Percentiles rank a stretch among this genome's conserved stretches.
phyloP scores from a whole-genome alignment of 2,329 filamentous ascomycete species.

The Colletotrichum graminicola region DNA sequence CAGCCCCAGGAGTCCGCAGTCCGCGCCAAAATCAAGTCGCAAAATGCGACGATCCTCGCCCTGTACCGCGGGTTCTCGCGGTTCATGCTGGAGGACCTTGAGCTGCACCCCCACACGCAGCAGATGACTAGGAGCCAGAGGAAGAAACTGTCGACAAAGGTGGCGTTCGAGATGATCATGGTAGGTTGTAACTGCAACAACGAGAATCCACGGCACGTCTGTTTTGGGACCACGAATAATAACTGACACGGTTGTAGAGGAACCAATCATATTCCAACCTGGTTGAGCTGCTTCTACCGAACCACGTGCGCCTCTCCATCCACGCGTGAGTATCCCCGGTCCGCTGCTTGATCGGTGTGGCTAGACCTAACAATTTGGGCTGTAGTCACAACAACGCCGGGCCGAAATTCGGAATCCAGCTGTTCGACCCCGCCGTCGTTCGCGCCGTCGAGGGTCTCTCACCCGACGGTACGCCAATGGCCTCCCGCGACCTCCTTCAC shows the following conservation, averaged over 20 bases:
- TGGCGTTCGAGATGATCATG: constrained; percentile 53
- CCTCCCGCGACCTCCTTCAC: constrained; percentile 47
- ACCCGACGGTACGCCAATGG: constrained; percentile 41
- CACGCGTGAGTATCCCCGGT: constrained; percentile 52
- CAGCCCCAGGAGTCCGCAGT: constrained; percentile 49
- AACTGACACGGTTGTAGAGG: constrained; percentile 44
- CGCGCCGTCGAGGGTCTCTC: constrained; percentile 51
- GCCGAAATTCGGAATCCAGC: constrained; percentile 57
- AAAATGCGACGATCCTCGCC: constrained; percentile 56
- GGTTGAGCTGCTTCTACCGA: constrained; percentile 59
- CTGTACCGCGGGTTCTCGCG: constrained; percentile 73
- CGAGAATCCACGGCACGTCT: not conserved
- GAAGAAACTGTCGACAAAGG: constrained; percentile 48
- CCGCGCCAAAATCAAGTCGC: constrained; percentile 47
- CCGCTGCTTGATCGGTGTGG: not conserved
- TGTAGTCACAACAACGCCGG: constrained; percentile 53
- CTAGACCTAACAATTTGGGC: not conserved
- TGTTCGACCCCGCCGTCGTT: constrained; percentile 51
- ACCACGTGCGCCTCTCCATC: constrained; percentile 61
- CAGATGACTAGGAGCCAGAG: constrained; percentile 47
- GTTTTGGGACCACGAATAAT: constrained; percentile 4
- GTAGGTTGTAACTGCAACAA: constrained; percentile 29
- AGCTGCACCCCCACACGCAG: constrained; percentile 45
- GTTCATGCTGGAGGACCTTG: constrained; percentile 59
- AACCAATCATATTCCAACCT: constrained; percentile 63